phyloP scores from a whole-genome alignment of 2,329 filamentous ascomycete genomes.

The Biscogniauxia marginata region DNA sequence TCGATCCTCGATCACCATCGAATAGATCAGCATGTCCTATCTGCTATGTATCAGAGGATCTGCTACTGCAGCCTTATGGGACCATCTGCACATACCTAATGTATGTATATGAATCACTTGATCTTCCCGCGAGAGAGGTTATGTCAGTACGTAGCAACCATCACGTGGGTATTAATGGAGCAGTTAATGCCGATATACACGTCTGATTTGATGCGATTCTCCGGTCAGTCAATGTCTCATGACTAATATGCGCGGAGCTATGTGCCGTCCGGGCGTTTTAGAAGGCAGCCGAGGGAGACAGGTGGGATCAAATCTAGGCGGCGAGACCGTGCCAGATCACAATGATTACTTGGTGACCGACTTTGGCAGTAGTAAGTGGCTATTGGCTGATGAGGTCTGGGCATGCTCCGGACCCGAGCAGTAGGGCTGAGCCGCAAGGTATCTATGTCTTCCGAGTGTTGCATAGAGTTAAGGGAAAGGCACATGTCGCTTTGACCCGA shows the following conservation, averaged over 20 bases:
- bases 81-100: neutral
- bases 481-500: neutral
- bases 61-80: conserved; percentile 7
- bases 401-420: too few species aligned
- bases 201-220: conserved; percentile 8
- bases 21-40: neutral
- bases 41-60: neutral
- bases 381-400: too few species aligned
- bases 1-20: neutral
- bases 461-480: neutral
- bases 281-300: conserved; percentile 11
- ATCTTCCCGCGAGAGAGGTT: conserved; percentile 6
- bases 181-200: neutral
- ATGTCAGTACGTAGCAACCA: conserved; percentile 10
- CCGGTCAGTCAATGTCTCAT: conserved; percentile 2
- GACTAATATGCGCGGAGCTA: too few species aligned
- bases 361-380: too few species aligned
- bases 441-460: neutral
- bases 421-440: neutral
- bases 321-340: conserved; percentile 5
- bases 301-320: conserved; percentile 4
- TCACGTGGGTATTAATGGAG: conserved; percentile 8
- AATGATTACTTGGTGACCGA: too few species aligned
- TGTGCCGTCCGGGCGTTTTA: conserved; percentile 7
- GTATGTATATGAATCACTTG: conserved; percentile 9